phyloP scores from a whole-genome alignment of 1,139 yeast genomes.

The Debaryomyces sp. region DNA sequence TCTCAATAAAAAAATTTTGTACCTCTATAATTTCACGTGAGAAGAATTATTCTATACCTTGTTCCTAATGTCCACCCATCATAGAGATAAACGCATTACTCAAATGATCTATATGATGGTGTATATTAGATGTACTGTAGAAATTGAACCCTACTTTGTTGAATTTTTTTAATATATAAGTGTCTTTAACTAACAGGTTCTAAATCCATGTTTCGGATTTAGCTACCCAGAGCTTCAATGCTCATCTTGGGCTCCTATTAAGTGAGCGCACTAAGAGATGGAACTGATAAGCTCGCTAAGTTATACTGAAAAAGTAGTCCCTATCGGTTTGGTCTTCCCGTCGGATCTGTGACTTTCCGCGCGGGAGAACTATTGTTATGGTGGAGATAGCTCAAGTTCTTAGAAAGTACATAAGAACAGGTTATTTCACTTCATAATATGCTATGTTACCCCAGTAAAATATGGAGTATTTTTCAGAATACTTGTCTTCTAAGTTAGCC shows the following conservation, averaged over 20 bases:
- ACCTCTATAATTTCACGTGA: constrained; percentile 2
- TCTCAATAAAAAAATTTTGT: constrained; percentile 1
- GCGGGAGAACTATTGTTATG: neutral
- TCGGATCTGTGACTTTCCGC: neutral
- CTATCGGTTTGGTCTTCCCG: neutral
- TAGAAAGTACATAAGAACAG: neutral
- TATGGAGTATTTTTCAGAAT: neutral
- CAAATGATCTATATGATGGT: too few relatives aligned
- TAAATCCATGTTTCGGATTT: neutral
- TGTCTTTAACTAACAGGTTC: neutral
- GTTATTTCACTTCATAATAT: neutral
- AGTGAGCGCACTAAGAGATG: neutral
- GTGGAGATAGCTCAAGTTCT: neutral
- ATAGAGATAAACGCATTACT: too few relatives aligned
- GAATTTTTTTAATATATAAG: too few relatives aligned
- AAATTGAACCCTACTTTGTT: too few relatives aligned
- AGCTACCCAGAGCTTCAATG: neutral
- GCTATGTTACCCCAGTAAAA: neutral
- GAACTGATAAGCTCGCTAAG: neutral
- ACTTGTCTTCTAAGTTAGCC: neutral
- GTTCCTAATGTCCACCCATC: neutral
- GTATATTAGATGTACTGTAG: too few relatives aligned
- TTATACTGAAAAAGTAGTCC: neutral
- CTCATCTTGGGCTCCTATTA: neutral
- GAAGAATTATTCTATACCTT: neutral